These are phyloP conservation scores for Septoria linicola DNA, from an alignment of 2,329 filamentous ascomycete genomes.

Conservation along the genomic window DNA sequence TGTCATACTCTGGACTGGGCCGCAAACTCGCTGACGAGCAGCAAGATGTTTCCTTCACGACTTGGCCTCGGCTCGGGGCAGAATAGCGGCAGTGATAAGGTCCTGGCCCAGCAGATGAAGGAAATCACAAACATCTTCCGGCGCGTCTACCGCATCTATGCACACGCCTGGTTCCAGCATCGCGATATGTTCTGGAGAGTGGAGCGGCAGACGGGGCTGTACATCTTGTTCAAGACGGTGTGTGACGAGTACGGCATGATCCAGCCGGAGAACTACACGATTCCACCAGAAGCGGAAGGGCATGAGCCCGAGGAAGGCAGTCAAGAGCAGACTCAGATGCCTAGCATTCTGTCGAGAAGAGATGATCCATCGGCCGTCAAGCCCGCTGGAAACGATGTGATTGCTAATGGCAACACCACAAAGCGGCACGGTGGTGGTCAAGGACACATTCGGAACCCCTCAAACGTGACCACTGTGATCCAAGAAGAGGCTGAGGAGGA, in stretches of 20 bases:
- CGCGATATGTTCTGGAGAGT: constrained; percentile 92
- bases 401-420: constrained; percentile 66
- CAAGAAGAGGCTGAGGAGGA: constrained; percentile 73
- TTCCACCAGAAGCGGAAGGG: constrained; percentile 89
- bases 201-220: constrained; percentile 85
- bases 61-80: constrained; percentile 56
- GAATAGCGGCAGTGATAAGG: constrained; percentile 35
- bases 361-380: constrained; percentile 25
- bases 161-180: constrained; percentile 98
- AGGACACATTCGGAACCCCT: constrained; percentile 70
- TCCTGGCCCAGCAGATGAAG: constrained; percentile 61
- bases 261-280: constrained; percentile 91
- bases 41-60: constrained; percentile 91
- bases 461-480: constrained; percentile 69
- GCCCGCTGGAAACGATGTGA: constrained; percentile 44
- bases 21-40: constrained; percentile 87
- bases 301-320: constrained; percentile 53
- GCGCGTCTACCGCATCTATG: constrained; percentile 91
- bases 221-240: constrained; percentile 95
- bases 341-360: constrained; percentile 23
- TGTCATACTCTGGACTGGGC: constrained; percentile 99
- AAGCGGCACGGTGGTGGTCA: constrained; percentile 65
- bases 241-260: constrained; percentile 89
- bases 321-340: constrained; percentile 11
- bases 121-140: constrained; percentile 95